These are phyloP conservation scores for Thuja plicata DNA, from an alignment of 83 land plant species.

Conservation along the genomic window DNA sequence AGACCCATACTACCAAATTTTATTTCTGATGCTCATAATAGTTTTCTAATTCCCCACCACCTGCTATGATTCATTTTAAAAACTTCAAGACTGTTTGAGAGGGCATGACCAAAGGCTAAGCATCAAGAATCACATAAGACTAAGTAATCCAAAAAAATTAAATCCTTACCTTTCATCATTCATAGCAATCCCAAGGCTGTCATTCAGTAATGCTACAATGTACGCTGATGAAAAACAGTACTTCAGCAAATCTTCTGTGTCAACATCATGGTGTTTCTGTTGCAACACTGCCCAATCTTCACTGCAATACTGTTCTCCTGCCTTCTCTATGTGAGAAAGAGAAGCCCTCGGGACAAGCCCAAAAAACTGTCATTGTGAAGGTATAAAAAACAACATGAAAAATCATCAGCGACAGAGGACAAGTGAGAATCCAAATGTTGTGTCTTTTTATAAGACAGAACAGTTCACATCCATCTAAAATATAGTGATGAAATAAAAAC, in stretches of 20 bases:
- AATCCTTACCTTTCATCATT: constrained; percentile 68
- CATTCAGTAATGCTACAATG: constrained; percentile 93
- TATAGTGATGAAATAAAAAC: background rate
- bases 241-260: constrained; percentile 68
- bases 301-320: constrained; percentile 84
- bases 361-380: constrained; percentile 63
- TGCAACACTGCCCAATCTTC: constrained; percentile 77
- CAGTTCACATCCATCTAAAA: background rate
- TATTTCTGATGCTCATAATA: background rate
- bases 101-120: background rate
- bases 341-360: constrained; percentile 51
- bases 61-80: background rate
- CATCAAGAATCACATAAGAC: background rate
- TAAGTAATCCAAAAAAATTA: background rate
- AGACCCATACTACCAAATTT: background rate
- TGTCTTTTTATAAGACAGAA: background rate
- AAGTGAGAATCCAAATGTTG: background rate
- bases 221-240: constrained; percentile 98
- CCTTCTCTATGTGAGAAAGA: constrained; percentile 63
- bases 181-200: constrained; percentile 83
- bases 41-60: background rate
- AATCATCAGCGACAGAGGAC: background rate
- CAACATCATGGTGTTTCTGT: constrained; percentile 37
- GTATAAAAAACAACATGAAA: background rate
- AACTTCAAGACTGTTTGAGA: background rate